phyloP scores from a whole-genome alignment of 352 stramenopile species.

The Globisporangium abappressorium region DNA sequence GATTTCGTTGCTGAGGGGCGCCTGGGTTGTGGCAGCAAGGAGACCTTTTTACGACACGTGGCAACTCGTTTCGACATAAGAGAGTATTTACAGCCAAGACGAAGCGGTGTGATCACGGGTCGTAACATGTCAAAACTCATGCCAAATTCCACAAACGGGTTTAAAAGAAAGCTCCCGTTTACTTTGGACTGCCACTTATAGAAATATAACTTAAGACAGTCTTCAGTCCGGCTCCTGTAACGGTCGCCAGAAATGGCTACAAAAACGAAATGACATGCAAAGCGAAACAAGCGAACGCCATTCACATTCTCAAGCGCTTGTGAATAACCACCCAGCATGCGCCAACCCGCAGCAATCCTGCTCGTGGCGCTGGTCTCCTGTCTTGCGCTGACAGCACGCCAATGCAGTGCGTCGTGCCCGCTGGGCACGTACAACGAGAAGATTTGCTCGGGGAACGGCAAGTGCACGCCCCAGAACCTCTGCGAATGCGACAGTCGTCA shows the following conservation, averaged over 20 bases:
- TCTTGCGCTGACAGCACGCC: background rate
- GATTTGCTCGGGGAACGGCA: constrained; percentile 59
- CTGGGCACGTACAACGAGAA: constrained; percentile 43
- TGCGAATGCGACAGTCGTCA: constrained; percentile 56
- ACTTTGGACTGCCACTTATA: too few relatives aligned
- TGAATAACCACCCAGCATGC: background rate
- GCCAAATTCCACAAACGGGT: too few relatives aligned
- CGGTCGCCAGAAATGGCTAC: background rate
- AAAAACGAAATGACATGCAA: background rate
- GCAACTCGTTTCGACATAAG: background rate
- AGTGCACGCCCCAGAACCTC: constrained; percentile 41
- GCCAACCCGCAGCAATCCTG: background rate
- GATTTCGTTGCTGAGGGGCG: background rate
- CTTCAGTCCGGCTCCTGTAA: background rate
- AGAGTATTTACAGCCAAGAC: background rate
- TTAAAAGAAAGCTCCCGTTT: too few relatives aligned
- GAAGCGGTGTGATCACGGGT: too few relatives aligned
- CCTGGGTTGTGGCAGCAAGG: background rate
- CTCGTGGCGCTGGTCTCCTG: background rate
- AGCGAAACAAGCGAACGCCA: background rate
- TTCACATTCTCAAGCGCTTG: background rate
- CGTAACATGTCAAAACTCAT: too few relatives aligned
- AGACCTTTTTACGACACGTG: background rate
- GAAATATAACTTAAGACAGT: too few relatives aligned
- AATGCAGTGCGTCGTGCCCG: constrained; percentile 30